These are phyloP conservation scores for Colletotrichum coccodes DNA, from an alignment of 2,329 filamentous ascomycete species.

Conservation along the genomic window DNA sequence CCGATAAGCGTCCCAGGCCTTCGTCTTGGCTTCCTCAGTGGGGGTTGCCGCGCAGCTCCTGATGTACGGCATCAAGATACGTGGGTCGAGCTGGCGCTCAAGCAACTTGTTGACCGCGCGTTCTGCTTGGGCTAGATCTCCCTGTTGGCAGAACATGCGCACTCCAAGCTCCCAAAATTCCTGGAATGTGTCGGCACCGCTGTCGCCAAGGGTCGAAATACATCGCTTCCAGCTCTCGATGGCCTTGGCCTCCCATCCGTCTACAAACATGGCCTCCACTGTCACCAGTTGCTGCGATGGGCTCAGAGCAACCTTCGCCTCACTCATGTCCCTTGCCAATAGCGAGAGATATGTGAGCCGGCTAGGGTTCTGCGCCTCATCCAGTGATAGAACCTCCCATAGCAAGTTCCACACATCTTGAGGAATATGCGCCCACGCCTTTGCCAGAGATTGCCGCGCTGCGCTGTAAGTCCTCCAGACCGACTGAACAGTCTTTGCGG, in stretches of 20 bases:
- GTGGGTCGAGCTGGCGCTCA: conserved; percentile 58
- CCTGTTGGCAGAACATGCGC: conserved; percentile 68
- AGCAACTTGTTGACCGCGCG: conserved; percentile 65
- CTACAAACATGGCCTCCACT: conserved; percentile 74
- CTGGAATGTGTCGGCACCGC: conserved; percentile 54
- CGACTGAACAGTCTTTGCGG: conserved; percentile 47
- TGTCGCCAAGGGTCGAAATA: conserved; percentile 61
- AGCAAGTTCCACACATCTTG: conserved; percentile 70
- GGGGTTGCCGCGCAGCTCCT: conserved; percentile 68
- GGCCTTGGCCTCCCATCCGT: conserved; percentile 68
- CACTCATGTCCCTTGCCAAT: conserved; percentile 73
- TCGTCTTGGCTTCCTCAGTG: conserved; percentile 55
- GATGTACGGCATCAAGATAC: conserved; percentile 76
- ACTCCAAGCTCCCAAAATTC: conserved; percentile 74
- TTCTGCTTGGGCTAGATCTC: conserved; percentile 69
- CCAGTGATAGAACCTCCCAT: conserved; percentile 70
- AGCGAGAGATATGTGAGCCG: conserved; percentile 70
- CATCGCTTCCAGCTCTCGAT: conserved; percentile 72
- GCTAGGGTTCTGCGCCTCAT: conserved; percentile 60
- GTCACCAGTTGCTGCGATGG: conserved; percentile 71
- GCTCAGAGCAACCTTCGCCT: conserved; percentile 64
- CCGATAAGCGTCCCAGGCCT: conserved; percentile 76
- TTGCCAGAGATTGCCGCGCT: conserved; percentile 54
- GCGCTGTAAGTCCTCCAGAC: conserved; percentile 63
- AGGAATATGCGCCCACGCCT: conserved; percentile 65